Base-by-base conservation (phyloP, 1,284 basidiomycete species). In the Meira miltonrushii region DNA sequence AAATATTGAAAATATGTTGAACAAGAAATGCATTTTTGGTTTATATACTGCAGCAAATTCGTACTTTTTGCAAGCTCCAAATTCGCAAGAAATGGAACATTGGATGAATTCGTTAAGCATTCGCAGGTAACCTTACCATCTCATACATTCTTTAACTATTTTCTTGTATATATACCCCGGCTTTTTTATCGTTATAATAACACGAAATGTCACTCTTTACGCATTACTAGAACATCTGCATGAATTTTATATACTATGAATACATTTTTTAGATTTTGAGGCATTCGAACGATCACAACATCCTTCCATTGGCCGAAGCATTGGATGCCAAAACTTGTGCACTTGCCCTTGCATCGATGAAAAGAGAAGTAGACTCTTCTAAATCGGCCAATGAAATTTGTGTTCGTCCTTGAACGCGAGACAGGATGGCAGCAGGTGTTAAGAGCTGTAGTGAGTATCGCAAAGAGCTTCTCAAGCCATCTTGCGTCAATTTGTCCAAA, bases 401-500 rank as follows among this genome's bases (percentile, higher is more conserved):
- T 23, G 81, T 83, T 60, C 90, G 85, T 2, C 92, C 92, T 0
- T 84, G 83, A 13, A 92, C 80, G 49, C 83, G 82, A 4, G 91
- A 86, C 1, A 96, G 83, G 69, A 97, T 95, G n/a, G 88, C 88
- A 1, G 91, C 90, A 0, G 94, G 94, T 0, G 90, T 89, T 59
- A 97, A 83, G 9, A 97, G 82, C 79, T 98, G 94, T 12, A 97
- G 82, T 1, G 90, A 90, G 78, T 93, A 96, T 72, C 90, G 92
- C 73, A 98, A 82, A 19, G 89, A 92, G 62, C 86, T 88, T 72
- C 84, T 84, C 64, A 88, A 87, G 37, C 94, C 94, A 74, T 93
- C 88, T 61, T 84, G 83, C 0, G 92, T 88, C 15, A 97, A 80
- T 71, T 84, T 85, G 21, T 92, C 89, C 51, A 95, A 79, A 11